Evolutionary conservation across 1,139 yeast species (phyloP).

Genomic region (Geotrichum fermentans): DNA sequence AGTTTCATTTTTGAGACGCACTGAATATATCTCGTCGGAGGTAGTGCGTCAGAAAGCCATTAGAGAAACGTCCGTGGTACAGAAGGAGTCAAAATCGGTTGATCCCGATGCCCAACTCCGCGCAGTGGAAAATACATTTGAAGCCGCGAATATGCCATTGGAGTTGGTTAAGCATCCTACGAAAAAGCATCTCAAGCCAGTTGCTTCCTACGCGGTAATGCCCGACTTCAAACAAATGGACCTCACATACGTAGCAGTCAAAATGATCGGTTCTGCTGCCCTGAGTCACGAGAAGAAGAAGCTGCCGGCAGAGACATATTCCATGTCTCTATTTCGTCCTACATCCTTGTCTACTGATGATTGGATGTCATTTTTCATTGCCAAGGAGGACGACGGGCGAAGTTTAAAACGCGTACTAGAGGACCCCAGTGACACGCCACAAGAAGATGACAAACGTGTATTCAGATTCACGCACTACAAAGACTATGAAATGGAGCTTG

Average conservation of each 20-base stretch:
- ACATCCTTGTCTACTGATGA: slow-evolving; percentile 70
- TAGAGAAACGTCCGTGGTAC: slow-evolving; percentile 17
- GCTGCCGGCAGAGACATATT: slow-evolving; percentile 45
- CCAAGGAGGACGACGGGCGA: slow-evolving; percentile 41
- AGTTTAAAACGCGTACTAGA: slow-evolving; percentile 29
- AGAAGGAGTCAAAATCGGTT: slow-evolving; percentile 28
- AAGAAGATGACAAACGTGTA: slow-evolving; percentile 40
- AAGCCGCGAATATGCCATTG: slow-evolving; percentile 49
- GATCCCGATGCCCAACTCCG: slow-evolving; percentile 63
- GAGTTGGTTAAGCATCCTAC: slow-evolving; percentile 65
- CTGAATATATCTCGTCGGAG: slow-evolving; percentile 71
- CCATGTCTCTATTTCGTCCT: slow-evolving; percentile 70
- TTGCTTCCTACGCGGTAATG: slow-evolving; percentile 69
- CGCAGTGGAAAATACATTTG: slow-evolving; percentile 75
- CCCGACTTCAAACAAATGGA: slow-evolving; percentile 92
- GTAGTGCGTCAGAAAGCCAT: slow-evolving; percentile 28
- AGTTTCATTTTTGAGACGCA: slow-evolving; percentile 86
- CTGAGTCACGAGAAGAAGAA: slow-evolving; percentile 43
- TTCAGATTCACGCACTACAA: slow-evolving; percentile 61
- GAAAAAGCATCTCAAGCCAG: slow-evolving; percentile 68
- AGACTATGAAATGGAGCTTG: slow-evolving; percentile 75
- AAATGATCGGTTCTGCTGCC: slow-evolving; percentile 75
- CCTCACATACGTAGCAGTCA: slow-evolving; percentile 63
- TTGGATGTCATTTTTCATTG: slow-evolving; percentile 72
- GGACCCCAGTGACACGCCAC: slow-evolving; percentile 31